phyloP scores from a whole-genome alignment of 148 eudicot genomes.

The Chenopodium suecicum region DNA sequence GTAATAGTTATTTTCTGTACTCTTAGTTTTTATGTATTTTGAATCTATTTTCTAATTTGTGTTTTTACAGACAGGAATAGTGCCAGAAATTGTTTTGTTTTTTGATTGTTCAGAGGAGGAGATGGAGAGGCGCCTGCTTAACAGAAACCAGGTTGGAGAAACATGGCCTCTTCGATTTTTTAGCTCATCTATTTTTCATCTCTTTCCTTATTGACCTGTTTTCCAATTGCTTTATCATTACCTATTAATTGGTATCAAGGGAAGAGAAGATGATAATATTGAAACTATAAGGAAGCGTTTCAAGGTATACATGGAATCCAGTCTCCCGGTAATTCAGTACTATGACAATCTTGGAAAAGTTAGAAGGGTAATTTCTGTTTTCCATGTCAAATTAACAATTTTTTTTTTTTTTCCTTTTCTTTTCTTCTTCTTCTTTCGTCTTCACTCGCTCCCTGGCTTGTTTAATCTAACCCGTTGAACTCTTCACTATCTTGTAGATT shows the following conservation, averaged over 20 bases:
- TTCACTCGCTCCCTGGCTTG: not conserved
- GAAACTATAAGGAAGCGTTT: conserved; percentile 52
- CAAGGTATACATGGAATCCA: conserved; percentile 47
- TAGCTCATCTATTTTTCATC: not conserved
- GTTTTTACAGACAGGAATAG: conserved; percentile 64
- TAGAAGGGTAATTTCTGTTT: conserved; percentile 32
- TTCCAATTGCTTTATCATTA: not conserved
- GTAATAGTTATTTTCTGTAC: not conserved
- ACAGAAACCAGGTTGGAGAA: conserved; percentile 67
- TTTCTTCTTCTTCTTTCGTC: not conserved
- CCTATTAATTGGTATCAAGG: conserved; percentile 24
- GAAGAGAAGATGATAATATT: conserved; percentile 49
- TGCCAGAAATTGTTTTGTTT: conserved; percentile 68
- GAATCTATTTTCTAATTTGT: conserved; percentile 10
- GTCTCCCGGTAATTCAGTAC: conserved; percentile 44
- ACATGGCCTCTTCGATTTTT: not conserved
- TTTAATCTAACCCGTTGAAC: not conserved
- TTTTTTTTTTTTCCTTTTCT: not conserved
- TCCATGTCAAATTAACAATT: not conserved
- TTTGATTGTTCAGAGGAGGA: conserved; percentile 84
- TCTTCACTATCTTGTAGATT: conserved; percentile 37
- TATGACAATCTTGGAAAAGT: conserved; percentile 35
- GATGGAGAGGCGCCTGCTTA: conserved; percentile 80
- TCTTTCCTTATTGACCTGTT: not conserved
- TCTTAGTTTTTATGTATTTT: not conserved